phyloP scores from a whole-genome alignment of 2,329 filamentous ascomycete species.

The Dendryphion nanum region DNA sequence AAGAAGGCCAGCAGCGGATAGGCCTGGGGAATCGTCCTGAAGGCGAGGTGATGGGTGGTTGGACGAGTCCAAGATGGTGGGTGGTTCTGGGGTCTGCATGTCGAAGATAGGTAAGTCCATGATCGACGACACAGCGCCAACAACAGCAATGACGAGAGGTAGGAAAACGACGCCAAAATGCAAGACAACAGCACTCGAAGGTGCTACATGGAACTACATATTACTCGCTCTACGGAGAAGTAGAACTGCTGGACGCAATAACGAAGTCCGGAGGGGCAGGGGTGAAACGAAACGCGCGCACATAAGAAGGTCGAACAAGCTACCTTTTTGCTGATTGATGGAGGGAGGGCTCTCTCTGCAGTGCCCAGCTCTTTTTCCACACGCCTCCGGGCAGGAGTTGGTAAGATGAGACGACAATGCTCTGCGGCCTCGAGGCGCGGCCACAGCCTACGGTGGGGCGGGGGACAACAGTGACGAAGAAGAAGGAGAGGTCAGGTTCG shows the following conservation, averaged over 20 bases:
- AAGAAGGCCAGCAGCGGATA: conserved; percentile 13
- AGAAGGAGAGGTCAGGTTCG: neutral
- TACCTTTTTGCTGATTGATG: conserved; percentile 26
- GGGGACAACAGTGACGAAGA: neutral
- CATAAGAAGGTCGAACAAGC: conserved; percentile 19
- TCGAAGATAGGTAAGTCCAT: conserved; percentile 31
- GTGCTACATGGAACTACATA: conserved; percentile 17
- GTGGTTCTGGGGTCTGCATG: conserved; percentile 28
- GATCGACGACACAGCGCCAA: conserved; percentile 9
- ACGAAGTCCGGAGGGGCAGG: conserved; percentile 19
- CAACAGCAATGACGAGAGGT: conserved; percentile 13
- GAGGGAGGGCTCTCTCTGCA: conserved; percentile 1
- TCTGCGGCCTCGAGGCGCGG: conserved; percentile 1
- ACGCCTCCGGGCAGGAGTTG: neutral
- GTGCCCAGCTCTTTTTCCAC: conserved; percentile 1
- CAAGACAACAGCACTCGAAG: conserved; percentile 10
- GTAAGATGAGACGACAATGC: neutral
- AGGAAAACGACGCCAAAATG: conserved; percentile 5
- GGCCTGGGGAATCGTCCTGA: conserved; percentile 12
- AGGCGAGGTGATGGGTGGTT: conserved; percentile 18
- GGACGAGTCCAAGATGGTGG: conserved; percentile 18
- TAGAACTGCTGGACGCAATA: conserved; percentile 11
- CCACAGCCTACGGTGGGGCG: neutral
- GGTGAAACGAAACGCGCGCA: conserved; percentile 9
- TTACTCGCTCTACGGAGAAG: conserved; percentile 15